Evolutionary conservation across 2,329 filamentous ascomycete species (phyloP).

Genomic region (Fonsecaea nubica): DNA sequence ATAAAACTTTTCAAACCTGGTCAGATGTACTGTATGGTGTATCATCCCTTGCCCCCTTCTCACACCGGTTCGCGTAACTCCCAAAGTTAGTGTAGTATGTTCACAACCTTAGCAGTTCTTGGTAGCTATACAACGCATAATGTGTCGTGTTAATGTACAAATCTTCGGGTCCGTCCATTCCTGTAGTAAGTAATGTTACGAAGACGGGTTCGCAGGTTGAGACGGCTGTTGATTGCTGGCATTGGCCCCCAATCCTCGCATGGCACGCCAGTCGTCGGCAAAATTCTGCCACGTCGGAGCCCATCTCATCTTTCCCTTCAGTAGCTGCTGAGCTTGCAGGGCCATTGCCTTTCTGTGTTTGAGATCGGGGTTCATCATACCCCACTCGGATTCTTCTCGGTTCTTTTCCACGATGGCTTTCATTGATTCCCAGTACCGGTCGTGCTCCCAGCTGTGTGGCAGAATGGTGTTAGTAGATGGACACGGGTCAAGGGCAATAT

Average conservation of each 20-base stretch:
- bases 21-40: not conserved
- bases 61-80: not conserved
- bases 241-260: slow-evolving; percentile 16
- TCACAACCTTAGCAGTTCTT: not conserved
- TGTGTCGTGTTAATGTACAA: slow-evolving; percentile 2
- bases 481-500: not conserved
- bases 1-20: not conserved
- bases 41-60: not conserved
- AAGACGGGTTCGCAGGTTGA: slow-evolving; percentile 2
- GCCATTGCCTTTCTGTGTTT: slow-evolving; percentile 57
- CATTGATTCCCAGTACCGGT: slow-evolving; percentile 62
- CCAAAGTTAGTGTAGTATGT: not conserved
- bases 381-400: slow-evolving; percentile 46
- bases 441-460: slow-evolving; percentile 64
- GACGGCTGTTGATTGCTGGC: not conserved
- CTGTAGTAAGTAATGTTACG: not conserved
- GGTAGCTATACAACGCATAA: slow-evolving; percentile 6
- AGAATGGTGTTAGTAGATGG: slow-evolving; percentile 13
- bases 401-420: slow-evolving; percentile 54
- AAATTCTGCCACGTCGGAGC: slow-evolving; percentile 56
- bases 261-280: slow-evolving; percentile 21
- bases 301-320: slow-evolving; percentile 69
- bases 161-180: not conserved
- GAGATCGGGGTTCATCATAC: slow-evolving; percentile 49
- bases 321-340: slow-evolving; percentile 64